Percentiles rank a stretch among this genome's conserved stretches.
phyloP scores from a whole-genome alignment of 257 asterid genomes.

The Marsdenia floribunda region DNA sequence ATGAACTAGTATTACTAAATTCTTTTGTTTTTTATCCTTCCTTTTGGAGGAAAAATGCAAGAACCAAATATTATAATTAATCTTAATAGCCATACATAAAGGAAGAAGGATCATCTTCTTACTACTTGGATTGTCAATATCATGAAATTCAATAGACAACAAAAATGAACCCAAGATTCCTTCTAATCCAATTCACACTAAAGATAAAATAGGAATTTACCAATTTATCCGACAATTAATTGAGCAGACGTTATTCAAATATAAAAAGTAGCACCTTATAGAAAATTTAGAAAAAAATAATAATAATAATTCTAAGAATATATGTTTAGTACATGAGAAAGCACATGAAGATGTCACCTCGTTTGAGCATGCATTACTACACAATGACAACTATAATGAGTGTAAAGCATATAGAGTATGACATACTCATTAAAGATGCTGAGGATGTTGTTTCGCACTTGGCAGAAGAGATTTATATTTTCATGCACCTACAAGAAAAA shows the following conservation, averaged over 20 bases:
- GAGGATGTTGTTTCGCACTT: conserved; percentile 60
- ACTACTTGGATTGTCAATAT: no score
- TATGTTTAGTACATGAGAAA: neutral
- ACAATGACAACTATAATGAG: conserved; percentile 1
- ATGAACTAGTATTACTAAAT: no score
- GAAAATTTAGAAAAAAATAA: neutral
- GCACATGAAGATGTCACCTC: neutral
- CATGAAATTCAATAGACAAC: no score
- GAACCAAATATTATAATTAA: no score
- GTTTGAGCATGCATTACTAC: conserved; percentile 1
- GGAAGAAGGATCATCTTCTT: no score
- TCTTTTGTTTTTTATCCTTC: no score
- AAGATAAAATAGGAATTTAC: no score
- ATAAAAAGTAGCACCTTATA: neutral
- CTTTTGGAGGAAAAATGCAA: no score
- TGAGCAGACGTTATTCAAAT: neutral
- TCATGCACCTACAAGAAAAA: conserved; percentile 58
- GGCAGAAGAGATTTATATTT: conserved; percentile 59
- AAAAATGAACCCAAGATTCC: no score
- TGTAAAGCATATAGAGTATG: conserved; percentile 6
- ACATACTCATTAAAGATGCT: conserved; percentile 64
- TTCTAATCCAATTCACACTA: no score
- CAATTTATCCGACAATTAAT: no score
- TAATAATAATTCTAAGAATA: neutral
- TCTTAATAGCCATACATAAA: no score